These are phyloP conservation scores for Ogataea saltuana DNA, from an alignment of 805 yeast species.

Conservation along the genomic window DNA sequence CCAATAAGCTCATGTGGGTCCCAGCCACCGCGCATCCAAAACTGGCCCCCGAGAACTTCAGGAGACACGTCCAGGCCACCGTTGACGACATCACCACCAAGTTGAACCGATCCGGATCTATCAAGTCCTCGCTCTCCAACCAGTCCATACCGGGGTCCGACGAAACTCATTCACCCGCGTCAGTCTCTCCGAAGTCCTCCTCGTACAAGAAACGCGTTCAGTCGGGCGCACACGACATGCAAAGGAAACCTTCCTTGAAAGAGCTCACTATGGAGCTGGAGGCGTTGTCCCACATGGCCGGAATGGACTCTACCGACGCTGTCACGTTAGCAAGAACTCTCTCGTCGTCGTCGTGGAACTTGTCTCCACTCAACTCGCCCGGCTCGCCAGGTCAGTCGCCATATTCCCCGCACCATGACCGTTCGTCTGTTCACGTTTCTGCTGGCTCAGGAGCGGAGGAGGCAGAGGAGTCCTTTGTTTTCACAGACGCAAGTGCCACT, in stretches of 20 bases:
- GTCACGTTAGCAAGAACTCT: slow-evolving; percentile 79
- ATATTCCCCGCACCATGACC: no score
- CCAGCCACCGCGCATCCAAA: slow-evolving; percentile 95
- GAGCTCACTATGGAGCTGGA: slow-evolving; percentile 77
- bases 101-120: slow-evolving; percentile 31
- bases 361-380: slow-evolving; percentile 13
- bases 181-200: slow-evolving; percentile 6
- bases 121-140: slow-evolving; percentile 28
- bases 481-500: slow-evolving; percentile 22
- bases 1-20: slow-evolving; percentile 78
- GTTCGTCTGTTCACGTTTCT: slow-evolving; percentile 18
- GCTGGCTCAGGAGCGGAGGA: slow-evolving; percentile 28
- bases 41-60: slow-evolving; percentile 86
- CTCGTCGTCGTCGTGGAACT: slow-evolving; percentile 62
- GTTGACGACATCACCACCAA: slow-evolving; percentile 52
- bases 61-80: slow-evolving; percentile 62
- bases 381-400: not conserved
- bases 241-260: slow-evolving; percentile 59
- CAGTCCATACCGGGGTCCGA: slow-evolving; percentile 15
- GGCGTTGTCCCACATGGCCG: slow-evolving; percentile 71
- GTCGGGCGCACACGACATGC: slow-evolving; percentile 2
- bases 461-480: slow-evolving; percentile 17
- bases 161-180: slow-evolving; percentile 8
- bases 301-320: slow-evolving; percentile 77
- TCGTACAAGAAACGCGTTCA: slow-evolving; percentile 1